Evolutionary conservation across 768 basidiomycete species (phyloP).

Genomic region (Crepidotus variabilis): DNA sequence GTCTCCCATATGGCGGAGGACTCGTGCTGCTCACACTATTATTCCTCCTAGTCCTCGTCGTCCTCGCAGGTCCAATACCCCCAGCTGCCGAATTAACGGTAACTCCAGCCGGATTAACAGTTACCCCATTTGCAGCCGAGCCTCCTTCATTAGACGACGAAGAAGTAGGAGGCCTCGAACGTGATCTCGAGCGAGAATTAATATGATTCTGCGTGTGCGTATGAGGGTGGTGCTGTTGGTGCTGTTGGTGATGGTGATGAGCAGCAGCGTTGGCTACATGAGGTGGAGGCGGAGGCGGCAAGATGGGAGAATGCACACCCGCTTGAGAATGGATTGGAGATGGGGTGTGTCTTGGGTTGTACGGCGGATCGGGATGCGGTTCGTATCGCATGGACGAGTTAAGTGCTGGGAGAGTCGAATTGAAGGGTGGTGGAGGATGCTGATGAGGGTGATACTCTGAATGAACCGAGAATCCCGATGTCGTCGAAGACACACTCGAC

Average conservation of each 20-base stretch:
- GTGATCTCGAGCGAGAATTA: conserved; percentile 13
- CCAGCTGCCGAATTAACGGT: conserved; percentile 18
- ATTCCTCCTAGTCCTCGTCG: conserved; percentile 52
- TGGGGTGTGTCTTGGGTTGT: conserved; percentile 15
- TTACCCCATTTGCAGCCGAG: conserved; percentile 6
- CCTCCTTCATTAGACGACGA: conserved; percentile 5
- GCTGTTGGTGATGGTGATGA: conserved; percentile 1
- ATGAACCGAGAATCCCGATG: conserved; percentile 2
- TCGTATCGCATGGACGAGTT: conserved; percentile 51
- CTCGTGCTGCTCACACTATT: conserved; percentile 56
- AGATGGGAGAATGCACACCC: background rate
- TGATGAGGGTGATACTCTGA: conserved; percentile 12
- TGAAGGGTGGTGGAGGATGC: conserved; percentile 37
- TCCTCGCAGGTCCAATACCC: conserved; percentile 49
- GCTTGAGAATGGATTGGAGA: conserved; percentile 26
- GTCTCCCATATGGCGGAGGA: conserved; percentile 46
- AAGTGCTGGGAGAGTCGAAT: conserved; percentile 46
- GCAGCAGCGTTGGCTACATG: background rate
- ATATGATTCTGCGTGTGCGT: background rate
- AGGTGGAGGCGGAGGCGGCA: background rate
- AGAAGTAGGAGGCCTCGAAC: conserved; percentile 12
- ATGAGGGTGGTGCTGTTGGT: too few species aligned
- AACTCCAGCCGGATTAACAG: background rate
- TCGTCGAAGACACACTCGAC: conserved; percentile 1
- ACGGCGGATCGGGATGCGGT: conserved; percentile 32